Evolutionary conservation across 495 filamentous ascomycete genomes (phyloP).

Genomic region (Daldinia loculata): DNA sequence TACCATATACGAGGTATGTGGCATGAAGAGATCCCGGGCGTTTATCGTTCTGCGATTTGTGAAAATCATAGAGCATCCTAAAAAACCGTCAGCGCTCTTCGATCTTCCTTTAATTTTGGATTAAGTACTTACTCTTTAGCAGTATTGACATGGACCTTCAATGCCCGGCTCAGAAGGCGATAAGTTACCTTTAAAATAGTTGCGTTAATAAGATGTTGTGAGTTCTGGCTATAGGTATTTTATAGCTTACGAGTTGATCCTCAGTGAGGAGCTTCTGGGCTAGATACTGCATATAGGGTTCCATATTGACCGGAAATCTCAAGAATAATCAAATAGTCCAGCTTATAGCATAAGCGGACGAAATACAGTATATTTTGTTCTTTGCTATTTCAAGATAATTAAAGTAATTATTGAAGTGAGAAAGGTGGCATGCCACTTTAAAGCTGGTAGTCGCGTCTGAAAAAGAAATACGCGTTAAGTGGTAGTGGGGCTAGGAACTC

Average conservation of each 20-base stretch:
- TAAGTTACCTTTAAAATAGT: constrained; percentile 75
- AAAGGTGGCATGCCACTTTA: neutral
- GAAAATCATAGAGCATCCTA: constrained; percentile 92
- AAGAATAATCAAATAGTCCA: neutral
- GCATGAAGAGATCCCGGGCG: constrained; percentile 79
- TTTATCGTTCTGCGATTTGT: constrained; percentile 78
- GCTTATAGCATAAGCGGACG: neutral
- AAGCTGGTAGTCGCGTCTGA: constrained; percentile 26
- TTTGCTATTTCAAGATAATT: neutral
- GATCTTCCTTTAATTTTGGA: neutral
- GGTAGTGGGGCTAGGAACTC: constrained; percentile 33
- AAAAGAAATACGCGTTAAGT: constrained; percentile 47
- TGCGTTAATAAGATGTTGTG: constrained; percentile 11
- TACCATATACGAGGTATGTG: constrained; percentile 85
- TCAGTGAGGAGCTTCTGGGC: constrained; percentile 80
- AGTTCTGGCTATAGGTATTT: constrained; percentile 6
- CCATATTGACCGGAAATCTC: constrained; percentile 45
- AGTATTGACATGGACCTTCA: constrained; percentile 81
- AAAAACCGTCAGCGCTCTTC: neutral
- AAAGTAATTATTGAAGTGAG: neutral
- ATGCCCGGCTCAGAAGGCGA: constrained; percentile 76
- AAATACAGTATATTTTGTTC: neutral
- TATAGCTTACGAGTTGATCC: constrained; percentile 69
- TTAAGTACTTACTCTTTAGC: constrained; percentile 72
- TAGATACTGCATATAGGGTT: constrained; percentile 74